These are phyloP conservation scores for Penicillium sp. DNA, from an alignment of 2,329 filamentous ascomycete genomes.

Conservation along the genomic window DNA sequence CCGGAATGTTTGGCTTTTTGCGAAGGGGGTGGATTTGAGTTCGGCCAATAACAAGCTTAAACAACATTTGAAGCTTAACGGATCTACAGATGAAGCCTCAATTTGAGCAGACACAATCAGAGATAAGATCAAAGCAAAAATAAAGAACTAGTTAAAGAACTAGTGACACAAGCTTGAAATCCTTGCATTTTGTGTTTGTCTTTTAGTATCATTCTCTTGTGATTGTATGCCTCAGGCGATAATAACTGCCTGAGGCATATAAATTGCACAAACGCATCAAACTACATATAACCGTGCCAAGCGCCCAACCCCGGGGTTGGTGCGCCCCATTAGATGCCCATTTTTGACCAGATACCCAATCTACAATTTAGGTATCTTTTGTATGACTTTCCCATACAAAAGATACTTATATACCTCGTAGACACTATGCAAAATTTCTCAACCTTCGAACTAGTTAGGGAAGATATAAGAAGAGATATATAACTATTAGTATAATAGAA, in stretches of 20 bases:
- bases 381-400: too few relatives aligned
- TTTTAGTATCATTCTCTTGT: not conserved
- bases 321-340: too few relatives aligned
- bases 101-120: not conserved
- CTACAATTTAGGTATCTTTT: too few relatives aligned
- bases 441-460: too few relatives aligned
- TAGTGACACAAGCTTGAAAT: not conserved
- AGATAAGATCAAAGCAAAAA: not conserved
- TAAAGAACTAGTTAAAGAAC: not conserved
- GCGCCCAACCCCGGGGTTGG: too few relatives aligned
- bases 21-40: not conserved
- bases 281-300: too few relatives aligned
- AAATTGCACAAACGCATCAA: not conserved
- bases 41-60: constrained; percentile 5
- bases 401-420: too few relatives aligned
- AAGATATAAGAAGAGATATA: too few relatives aligned
- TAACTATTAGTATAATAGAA: too few relatives aligned
- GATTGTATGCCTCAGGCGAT: not conserved
- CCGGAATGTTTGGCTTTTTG: not conserved
- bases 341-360: too few relatives aligned
- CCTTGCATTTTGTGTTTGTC: not conserved
- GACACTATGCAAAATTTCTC: too few relatives aligned
- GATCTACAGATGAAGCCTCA: not conserved
- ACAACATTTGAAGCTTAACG: too few relatives aligned
- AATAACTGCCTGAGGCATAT: not conserved